Evolutionary conservation across 2,329 filamentous ascomycete species (phyloP).

Genomic region (Thermomyces lanuginosus): DNA sequence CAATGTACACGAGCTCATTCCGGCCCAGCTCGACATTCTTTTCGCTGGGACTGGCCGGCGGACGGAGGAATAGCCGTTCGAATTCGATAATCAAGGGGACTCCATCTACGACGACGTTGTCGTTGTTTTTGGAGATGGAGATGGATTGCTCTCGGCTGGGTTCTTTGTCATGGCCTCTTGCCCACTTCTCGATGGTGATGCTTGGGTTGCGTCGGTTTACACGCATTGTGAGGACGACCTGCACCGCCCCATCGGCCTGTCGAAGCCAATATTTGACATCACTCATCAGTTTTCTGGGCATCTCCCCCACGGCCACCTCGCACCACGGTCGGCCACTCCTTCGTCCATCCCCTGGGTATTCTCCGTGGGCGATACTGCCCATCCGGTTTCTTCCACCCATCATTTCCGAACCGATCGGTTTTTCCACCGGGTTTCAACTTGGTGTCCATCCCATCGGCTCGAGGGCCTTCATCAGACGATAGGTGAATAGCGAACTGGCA

Average conservation of each 20-base stretch:
- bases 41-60: neutral
- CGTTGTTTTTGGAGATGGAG: constrained; percentile 1
- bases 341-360: neutral
- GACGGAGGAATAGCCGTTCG: constrained; percentile 3
- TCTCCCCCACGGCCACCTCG: constrained; percentile 2
- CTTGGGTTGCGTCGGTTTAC: constrained; percentile 1
- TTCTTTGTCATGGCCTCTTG: neutral
- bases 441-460: too few relatives aligned
- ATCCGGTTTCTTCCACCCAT: too few relatives aligned
- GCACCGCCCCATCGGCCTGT: constrained; percentile 1
- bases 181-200: constrained; percentile 4
- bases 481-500: too few relatives aligned
- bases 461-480: too few relatives aligned
- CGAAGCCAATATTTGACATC: constrained; percentile 4
- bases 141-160: neutral
- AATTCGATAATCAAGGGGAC: constrained; percentile 2
- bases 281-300: constrained; percentile 1
- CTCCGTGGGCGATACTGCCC: neutral
- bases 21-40: neutral
- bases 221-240: constrained; percentile 1
- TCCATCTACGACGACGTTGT: neutral
- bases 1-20: constrained; percentile 1
- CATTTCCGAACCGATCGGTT: too few relatives aligned
- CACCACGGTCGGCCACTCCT: constrained; percentile 3
- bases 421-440: too few relatives aligned